A percentile compares a stretch with the other conserved stretches of the same genome.
phyloP scores from a whole-genome alignment of 148 eudicot species.

The Rhododendron mucronatum region DNA sequence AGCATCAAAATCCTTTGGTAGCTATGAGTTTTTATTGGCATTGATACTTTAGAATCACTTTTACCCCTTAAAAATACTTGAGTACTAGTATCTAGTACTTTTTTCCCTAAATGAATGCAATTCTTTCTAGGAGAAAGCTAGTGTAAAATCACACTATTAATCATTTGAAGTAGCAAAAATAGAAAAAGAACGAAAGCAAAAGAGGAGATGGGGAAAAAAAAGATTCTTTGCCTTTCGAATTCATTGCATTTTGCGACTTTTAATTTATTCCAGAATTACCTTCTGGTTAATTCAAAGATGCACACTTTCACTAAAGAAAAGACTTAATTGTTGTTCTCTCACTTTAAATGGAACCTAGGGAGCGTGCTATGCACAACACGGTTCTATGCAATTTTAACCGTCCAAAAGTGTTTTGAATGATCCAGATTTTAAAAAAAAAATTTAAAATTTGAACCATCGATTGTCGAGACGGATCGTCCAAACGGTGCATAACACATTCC shows the following conservation, averaged over 20 bases:
- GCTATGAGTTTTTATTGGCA: not conserved
- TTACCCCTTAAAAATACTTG: not conserved
- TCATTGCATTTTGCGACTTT: constrained; percentile 2
- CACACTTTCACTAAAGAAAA: constrained; percentile 12
- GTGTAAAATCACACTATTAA: not conserved
- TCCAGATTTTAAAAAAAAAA: too few species aligned
- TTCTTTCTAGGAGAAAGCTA: not conserved
- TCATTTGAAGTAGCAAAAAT: not conserved
- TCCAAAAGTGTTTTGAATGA: too few species aligned
- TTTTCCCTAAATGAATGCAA: not conserved
- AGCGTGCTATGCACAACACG: too few species aligned
- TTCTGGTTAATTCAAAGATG: constrained; percentile 1
- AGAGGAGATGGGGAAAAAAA: not conserved
- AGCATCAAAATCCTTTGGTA: not conserved
- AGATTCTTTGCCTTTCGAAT: not conserved
- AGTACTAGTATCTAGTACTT: not conserved
- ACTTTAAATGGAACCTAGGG: not conserved
- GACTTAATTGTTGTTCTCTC: not conserved
- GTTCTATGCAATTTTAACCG: too few species aligned
- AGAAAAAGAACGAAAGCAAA: not conserved
- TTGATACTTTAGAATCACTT: constrained; percentile 13
- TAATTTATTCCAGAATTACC: not conserved
- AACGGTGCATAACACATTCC: too few species aligned
- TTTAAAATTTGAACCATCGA: too few species aligned
- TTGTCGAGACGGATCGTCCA: too few species aligned